phyloP scores from a whole-genome alignment of 1,284 basidiomycete genomes.

The Paramarasmius palmivorus region DNA sequence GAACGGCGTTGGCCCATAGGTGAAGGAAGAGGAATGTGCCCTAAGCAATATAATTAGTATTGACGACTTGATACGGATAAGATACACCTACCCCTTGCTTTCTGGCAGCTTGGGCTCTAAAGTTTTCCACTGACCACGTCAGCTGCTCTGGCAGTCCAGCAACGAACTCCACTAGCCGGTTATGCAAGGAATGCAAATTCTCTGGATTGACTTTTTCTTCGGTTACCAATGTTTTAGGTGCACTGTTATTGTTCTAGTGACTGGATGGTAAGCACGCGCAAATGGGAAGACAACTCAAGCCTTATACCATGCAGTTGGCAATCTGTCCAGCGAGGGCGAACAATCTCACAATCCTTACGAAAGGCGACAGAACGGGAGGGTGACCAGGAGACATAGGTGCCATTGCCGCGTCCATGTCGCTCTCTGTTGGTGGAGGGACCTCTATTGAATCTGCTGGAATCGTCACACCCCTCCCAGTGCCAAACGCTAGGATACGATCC shows the following conservation, averaged over 20 bases:
- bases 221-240: neutral
- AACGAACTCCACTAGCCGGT: conserved; percentile 7
- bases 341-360: conserved; percentile 5
- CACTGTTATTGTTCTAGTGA: neutral
- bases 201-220: neutral
- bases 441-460: conserved; percentile 6
- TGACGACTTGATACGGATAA: neutral
- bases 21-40: conserved; percentile 12
- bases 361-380: neutral
- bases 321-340: conserved; percentile 10
- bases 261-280: neutral
- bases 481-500: conserved; percentile 11
- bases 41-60: neutral
- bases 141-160: conserved; percentile 2
- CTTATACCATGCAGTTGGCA: conserved; percentile 6
- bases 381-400: neutral
- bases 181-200: conserved; percentile 3
- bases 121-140: conserved; percentile 11
- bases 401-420: neutral
- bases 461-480: conserved; percentile 7
- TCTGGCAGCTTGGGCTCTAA: conserved; percentile 2
- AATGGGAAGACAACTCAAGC: too few relatives aligned
- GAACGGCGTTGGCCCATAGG: conserved; percentile 10
- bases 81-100: conserved; percentile 2
- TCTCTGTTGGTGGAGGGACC: conserved; percentile 3